These are phyloP conservation scores for Tolypocladium album DNA, from an alignment of 2,329 filamentous ascomycete species.

Conservation along the genomic window DNA sequence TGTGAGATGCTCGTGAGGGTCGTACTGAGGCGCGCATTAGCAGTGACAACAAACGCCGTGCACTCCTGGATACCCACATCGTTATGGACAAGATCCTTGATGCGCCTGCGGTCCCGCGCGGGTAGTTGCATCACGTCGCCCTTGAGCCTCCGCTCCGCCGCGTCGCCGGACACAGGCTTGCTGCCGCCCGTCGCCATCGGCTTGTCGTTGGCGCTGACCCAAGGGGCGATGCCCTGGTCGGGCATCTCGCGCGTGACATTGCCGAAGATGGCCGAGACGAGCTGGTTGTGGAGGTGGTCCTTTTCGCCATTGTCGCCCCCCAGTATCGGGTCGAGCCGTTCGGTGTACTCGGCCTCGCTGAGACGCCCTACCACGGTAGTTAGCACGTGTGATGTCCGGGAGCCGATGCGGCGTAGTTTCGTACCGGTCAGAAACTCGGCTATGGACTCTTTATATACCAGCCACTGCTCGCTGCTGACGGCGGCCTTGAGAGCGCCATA, in stretches of 20 bases:
- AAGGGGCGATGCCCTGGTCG: conserved; percentile 55
- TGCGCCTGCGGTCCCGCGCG: conserved; percentile 52
- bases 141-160: conserved; percentile 54
- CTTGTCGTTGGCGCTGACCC: conserved; percentile 64
- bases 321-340: conserved; percentile 50
- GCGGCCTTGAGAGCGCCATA: conserved; percentile 51
- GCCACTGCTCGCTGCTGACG: conserved; percentile 52
- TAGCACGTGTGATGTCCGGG: conserved; percentile 9
- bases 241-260: conserved; percentile 62
- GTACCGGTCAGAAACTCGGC: conserved; percentile 53
- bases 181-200: conserved; percentile 43
- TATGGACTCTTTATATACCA: conserved; percentile 51
- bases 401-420: not conserved
- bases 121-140: conserved; percentile 61
- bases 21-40: conserved; percentile 28
- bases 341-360: conserved; percentile 50
- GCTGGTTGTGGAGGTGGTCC: conserved; percentile 56
- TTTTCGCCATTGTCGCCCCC: conserved; percentile 45
- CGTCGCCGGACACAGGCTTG: conserved; percentile 55
- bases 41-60: not conserved
- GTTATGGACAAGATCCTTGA: conserved; percentile 54
- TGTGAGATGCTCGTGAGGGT: conserved; percentile 42
- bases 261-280: conserved; percentile 54
- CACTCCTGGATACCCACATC: conserved; percentile 31
- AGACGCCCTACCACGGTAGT: conserved; percentile 40